Evolutionary conservation across 176 grass and related monocot genomes (phyloP).

Genomic region (Saccharum officinarum): DNA sequence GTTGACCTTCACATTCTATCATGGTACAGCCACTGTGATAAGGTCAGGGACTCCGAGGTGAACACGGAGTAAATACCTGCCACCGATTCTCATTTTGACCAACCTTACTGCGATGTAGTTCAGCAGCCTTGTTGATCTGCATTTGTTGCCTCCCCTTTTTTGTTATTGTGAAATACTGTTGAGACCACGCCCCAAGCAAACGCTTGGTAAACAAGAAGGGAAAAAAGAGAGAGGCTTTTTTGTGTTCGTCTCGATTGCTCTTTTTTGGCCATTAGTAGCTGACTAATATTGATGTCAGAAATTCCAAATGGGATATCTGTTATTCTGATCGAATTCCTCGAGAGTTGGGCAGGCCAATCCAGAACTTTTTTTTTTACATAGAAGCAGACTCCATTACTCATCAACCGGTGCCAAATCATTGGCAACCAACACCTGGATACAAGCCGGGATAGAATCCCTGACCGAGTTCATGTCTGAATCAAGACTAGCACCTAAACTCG

Average conservation of each 20-base stretch:
- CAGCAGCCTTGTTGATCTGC: not conserved
- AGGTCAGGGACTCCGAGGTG: constrained; percentile 1
- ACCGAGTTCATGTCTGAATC: no score
- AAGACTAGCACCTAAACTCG: no score
- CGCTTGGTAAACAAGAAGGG: not conserved
- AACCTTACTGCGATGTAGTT: not conserved
- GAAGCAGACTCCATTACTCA: no score
- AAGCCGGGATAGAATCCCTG: no score
- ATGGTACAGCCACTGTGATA: not conserved
- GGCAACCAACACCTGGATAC: no score
- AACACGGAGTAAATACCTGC: not conserved
- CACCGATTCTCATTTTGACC: not conserved
- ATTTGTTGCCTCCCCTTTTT: not conserved
- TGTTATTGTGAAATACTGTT: not conserved
- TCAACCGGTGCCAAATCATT: no score
- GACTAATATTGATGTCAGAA: not conserved
- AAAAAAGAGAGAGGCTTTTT: not conserved
- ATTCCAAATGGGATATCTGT: not conserved
- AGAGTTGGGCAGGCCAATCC: not conserved
- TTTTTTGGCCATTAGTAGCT: not conserved
- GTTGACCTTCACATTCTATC: not conserved
- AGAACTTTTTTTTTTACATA: not conserved
- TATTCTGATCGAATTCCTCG: not conserved
- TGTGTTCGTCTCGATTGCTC: not conserved
- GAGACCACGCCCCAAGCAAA: not conserved